Conservation (phyloP, 139 green algal species). For the Chlamydomonas schloesseri region DNA sequence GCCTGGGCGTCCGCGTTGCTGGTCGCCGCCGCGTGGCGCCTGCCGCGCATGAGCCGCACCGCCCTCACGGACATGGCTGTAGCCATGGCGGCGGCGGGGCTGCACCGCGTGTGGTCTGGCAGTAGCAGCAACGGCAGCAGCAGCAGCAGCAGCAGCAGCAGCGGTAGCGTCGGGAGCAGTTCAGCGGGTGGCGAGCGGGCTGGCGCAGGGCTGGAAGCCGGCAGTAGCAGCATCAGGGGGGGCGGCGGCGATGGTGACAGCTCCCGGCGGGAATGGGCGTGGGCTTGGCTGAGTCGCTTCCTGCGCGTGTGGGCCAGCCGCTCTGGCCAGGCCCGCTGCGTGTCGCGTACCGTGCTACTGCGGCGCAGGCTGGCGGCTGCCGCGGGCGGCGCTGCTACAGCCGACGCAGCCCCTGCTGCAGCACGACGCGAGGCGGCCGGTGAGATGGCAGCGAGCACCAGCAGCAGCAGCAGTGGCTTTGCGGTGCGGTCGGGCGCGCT, state of each 20-base stretch:
- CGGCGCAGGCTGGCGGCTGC: no score
- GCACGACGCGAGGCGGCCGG: no score
- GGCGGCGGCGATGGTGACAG: no score
- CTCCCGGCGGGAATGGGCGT: not conserved
- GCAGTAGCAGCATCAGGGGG: no score
- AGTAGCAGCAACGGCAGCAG: not conserved
- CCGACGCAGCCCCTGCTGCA: no score
- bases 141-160: not conserved
- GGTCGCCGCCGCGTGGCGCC: not conserved
- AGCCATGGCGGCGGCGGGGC: conserved; percentile 11
- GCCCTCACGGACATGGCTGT: not conserved
- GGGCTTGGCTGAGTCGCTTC: conserved; percentile 5
- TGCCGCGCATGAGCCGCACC: not conserved
- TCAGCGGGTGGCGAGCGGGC: not conserved
- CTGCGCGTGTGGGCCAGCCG: conserved; percentile 1
- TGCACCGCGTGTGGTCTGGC: not conserved
- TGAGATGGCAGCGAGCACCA: no score
- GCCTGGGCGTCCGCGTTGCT: conserved; percentile 17
- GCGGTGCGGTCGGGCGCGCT: no score
- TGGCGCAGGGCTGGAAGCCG: no score
- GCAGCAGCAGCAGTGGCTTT: no score
- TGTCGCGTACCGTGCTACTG: no score
- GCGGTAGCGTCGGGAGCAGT: not conserved
- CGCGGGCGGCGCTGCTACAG: no score
- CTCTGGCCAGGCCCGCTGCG: no score